phyloP scores from a whole-genome alignment of 768 basidiomycete species.

The Myochromella boudieri region DNA sequence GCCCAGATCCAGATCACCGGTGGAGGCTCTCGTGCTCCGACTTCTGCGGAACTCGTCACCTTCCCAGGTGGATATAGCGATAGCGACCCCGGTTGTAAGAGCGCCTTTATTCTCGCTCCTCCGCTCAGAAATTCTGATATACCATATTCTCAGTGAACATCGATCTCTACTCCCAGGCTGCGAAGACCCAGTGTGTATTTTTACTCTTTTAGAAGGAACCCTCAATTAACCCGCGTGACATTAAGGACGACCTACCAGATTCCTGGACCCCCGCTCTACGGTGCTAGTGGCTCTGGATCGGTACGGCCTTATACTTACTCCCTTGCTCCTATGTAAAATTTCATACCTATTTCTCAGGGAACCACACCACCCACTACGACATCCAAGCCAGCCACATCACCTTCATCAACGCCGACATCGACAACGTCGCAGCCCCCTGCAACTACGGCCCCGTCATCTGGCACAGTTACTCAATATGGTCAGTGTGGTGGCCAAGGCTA shows the following conservation, averaged over 20 bases:
- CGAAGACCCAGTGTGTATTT: conserved; percentile 27
- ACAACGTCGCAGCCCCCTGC: conserved; percentile 14
- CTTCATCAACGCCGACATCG: conserved; percentile 10
- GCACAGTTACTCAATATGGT: conserved; percentile 37
- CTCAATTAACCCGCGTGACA: neutral
- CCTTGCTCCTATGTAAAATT: neutral
- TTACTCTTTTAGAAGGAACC: no score
- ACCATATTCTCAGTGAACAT: conserved; percentile 31
- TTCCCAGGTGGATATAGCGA: conserved; percentile 48
- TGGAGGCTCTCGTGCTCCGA: conserved; percentile 38
- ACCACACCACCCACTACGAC: neutral
- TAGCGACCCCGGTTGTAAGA: conserved; percentile 41
- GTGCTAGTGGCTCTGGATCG: conserved; percentile 10
- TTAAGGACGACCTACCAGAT: conserved; percentile 33
- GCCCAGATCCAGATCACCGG: conserved; percentile 43
- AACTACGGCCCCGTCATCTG: conserved; percentile 17
- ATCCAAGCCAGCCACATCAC: no score
- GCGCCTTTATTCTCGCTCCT: neutral
- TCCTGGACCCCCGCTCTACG: conserved; percentile 49
- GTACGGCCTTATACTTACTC: neutral
- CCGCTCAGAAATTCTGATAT: conserved; percentile 11
- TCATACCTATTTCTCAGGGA: neutral
- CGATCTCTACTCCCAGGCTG: conserved; percentile 38
- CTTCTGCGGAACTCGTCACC: conserved; percentile 42
- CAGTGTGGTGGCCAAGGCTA: conserved; percentile 44